These are phyloP conservation scores for Vitis rotundifolia DNA, from an alignment of 164 flowering plant species.

Conservation along the genomic window DNA sequence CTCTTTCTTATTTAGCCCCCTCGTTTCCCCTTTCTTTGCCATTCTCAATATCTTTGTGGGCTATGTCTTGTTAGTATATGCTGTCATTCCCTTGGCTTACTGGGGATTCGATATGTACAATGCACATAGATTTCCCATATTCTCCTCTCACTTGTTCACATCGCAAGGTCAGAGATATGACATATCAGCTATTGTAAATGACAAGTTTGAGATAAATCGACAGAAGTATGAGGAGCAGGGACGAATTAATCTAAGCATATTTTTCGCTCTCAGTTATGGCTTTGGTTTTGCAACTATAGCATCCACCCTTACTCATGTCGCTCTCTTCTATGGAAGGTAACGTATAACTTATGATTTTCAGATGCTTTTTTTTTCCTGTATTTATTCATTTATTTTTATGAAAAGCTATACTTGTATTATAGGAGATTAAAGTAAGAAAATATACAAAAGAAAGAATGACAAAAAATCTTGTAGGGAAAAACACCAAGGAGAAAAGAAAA, in stretches of 20 bases:
- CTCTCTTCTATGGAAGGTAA: slow-evolving; percentile 72
- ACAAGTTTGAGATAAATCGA: slow-evolving; percentile 48
- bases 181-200: slow-evolving; percentile 44
- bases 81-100: slow-evolving; percentile 52
- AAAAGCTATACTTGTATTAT: too few relatives aligned
- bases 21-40: slow-evolving; percentile 70
- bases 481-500: too few relatives aligned
- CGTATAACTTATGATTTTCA: too few relatives aligned
- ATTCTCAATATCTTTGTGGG: slow-evolving; percentile 58
- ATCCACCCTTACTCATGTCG: slow-evolving; percentile 53
- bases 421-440: too few relatives aligned
- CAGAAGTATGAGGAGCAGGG: slow-evolving; percentile 52
- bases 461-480: too few relatives aligned
- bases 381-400: too few relatives aligned
- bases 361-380: too few relatives aligned
- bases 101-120: slow-evolving; percentile 55
- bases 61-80: slow-evolving; percentile 40
- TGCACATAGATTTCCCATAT: slow-evolving; percentile 62
- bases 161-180: slow-evolving; percentile 50
- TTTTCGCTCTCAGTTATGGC: slow-evolving; percentile 63
- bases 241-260: slow-evolving; percentile 51
- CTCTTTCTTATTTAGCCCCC: slow-evolving; percentile 61
- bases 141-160: slow-evolving; percentile 55
- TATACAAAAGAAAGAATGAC: too few relatives aligned
- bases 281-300: slow-evolving; percentile 65